These are phyloP conservation scores for Elsinoe necatrix DNA, from an alignment of 2,329 filamentous ascomycete genomes.

Conservation along the genomic window DNA sequence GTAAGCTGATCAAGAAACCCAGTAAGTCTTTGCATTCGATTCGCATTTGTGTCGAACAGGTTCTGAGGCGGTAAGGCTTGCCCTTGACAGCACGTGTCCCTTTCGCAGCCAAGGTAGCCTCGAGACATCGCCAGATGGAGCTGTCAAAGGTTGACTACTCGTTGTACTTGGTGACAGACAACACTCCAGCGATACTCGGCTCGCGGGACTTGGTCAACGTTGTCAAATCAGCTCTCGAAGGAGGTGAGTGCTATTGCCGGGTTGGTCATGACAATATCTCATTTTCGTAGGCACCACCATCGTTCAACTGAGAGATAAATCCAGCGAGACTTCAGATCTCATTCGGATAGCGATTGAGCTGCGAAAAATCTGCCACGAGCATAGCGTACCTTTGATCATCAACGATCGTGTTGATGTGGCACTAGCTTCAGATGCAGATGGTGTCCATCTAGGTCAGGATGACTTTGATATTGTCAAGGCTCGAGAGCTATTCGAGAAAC, in stretches of 20 bases:
- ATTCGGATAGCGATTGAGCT: conserved; percentile 63
- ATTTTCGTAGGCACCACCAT: conserved; percentile 56
- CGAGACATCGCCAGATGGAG: conserved; percentile 22
- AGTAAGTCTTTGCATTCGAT: neutral
- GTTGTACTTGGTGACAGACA: conserved; percentile 88
- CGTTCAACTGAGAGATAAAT: conserved; percentile 89
- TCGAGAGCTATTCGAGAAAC: conserved; percentile 51
- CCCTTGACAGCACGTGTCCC: neutral
- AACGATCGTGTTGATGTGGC: conserved; percentile 92
- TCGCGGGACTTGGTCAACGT: conserved; percentile 60
- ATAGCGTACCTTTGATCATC: conserved; percentile 73
- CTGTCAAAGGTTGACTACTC: conserved; percentile 55
- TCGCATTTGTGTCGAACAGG: neutral
- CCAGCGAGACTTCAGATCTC: conserved; percentile 61
- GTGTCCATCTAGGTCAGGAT: conserved; percentile 91
- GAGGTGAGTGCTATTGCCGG: conserved; percentile 44
- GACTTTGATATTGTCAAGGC: conserved; percentile 67
- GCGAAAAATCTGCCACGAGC: conserved; percentile 58
- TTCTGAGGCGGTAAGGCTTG: neutral
- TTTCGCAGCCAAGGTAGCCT: neutral
- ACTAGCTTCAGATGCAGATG: conserved; percentile 75
- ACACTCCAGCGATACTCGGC: conserved; percentile 74
- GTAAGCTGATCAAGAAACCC: neutral
- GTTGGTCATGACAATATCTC: neutral
- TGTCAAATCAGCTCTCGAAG: conserved; percentile 65